Evolutionary conservation across 2,329 filamentous ascomycete genomes (phyloP), one percentile per base, ranked within the genome.

Genomic region (Remersonia thermophila): DNA sequence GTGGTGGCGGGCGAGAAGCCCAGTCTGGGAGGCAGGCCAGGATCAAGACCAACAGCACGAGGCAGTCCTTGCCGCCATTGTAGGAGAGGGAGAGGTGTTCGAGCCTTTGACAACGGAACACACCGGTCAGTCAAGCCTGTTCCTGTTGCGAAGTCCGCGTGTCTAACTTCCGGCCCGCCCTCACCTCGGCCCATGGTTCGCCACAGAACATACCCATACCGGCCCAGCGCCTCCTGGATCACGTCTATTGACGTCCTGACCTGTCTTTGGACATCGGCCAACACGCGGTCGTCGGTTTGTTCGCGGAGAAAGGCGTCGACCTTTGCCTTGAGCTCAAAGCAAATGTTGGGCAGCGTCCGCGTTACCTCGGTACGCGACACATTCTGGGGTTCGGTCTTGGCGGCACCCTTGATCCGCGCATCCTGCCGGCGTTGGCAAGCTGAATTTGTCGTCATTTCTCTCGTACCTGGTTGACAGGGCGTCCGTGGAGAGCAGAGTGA

Each of bases 1-100:
- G 45, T 11, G 53, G 27, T n/a, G 49, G n/a, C 30, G 51, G 32
- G 31, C 45, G 26, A 11, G 51, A 36, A 29, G 52, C 33, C 18
- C 47, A 42, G 7, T 13, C 56, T 53, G 14, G 69, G 61, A 72
- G 63, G 47, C 64, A 69, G 43, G 80, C 78, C 47, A 96, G 77
- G 53, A 94, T 84, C 46, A 96, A 67, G 51, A 95, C 72, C 6
- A 96, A 69, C 13, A 96, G 76, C 36, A 96, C 87, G 13, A 96
- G 80, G 52, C 89, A 96, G 67, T 96, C 91, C 59, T 98, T 98
- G 42, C 91, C 91, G 54, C 91, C 91, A 51, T 98, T 98, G 62
- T 95, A 98, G 38, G 89, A 93, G 45, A 96, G 68, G 4, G 87
- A 85, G 42, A 96, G 70, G 54, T 93, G 72, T 40, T 80, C 69